Evolutionary conservation across 2,329 filamentous ascomycete genomes (phyloP).

Genomic region (Orbilia javanica): DNA sequence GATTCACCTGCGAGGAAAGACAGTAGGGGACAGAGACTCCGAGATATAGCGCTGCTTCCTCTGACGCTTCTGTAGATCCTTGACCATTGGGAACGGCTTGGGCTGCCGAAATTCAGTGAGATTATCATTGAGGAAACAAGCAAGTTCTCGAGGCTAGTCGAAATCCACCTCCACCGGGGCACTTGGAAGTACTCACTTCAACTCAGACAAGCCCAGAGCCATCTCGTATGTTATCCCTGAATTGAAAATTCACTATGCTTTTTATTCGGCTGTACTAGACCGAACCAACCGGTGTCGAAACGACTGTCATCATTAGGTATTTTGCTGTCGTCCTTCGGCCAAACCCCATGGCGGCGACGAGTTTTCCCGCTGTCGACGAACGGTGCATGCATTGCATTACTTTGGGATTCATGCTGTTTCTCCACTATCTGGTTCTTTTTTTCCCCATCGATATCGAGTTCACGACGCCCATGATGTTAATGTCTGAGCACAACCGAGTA

Average conservation of each 20-base stretch:
- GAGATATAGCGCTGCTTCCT: slow-evolving; percentile 36
- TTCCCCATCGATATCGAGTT: background rate
- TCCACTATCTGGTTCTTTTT: slow-evolving; percentile 1
- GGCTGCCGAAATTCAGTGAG: background rate
- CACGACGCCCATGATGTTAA: slow-evolving; percentile 6
- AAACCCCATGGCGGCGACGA: slow-evolving; percentile 3
- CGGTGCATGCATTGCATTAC: slow-evolving; percentile 22
- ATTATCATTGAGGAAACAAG: slow-evolving; percentile 29
- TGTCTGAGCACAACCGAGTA: slow-evolving; percentile 25
- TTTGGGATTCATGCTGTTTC: slow-evolving; percentile 13
- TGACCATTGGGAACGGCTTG: slow-evolving; percentile 20
- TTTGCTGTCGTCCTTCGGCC: slow-evolving; percentile 10
- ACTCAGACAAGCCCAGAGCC: slow-evolving; percentile 26
- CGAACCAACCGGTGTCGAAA: slow-evolving; percentile 24
- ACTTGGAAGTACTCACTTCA: slow-evolving; percentile 18
- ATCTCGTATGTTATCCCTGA: slow-evolving; percentile 35
- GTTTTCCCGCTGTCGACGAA: slow-evolving; percentile 42
- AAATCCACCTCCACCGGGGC: slow-evolving; percentile 13
- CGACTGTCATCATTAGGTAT: slow-evolving; percentile 23
- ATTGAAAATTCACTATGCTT: slow-evolving; percentile 14
- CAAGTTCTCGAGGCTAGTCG: slow-evolving; percentile 11
- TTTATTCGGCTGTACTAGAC: slow-evolving; percentile 42
- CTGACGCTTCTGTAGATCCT: slow-evolving; percentile 22
- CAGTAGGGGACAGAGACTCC: slow-evolving; percentile 13
- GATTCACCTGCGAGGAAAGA: slow-evolving; percentile 26